A percentile compares a stretch with the other conserved stretches of the same genome.
phyloP scores from a whole-genome alignment of 371 early-diverging fungal genomes.

The Mucor piriformis region DNA sequence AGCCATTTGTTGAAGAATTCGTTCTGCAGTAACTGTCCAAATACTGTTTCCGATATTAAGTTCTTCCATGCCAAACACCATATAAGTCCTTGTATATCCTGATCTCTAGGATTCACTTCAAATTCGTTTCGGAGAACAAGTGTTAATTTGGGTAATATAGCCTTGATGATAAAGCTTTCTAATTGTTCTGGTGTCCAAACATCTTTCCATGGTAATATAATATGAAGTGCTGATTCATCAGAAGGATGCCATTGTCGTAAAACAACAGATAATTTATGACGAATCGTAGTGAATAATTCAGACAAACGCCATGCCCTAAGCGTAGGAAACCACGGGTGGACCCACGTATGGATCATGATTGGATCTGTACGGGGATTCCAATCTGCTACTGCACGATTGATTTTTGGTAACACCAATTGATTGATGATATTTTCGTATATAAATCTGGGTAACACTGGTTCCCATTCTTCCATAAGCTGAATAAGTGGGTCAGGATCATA shows the following conservation, averaged over 20 bases:
- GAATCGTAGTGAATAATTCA: slow-evolving; percentile 61
- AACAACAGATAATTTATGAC: slow-evolving; percentile 63
- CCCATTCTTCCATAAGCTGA: slow-evolving; percentile 74
- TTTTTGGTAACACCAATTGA: slow-evolving; percentile 80
- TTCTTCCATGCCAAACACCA: slow-evolving; percentile 70
- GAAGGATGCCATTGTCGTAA: slow-evolving; percentile 73
- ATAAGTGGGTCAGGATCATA: slow-evolving; percentile 71
- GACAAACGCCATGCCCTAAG: slow-evolving; percentile 60
- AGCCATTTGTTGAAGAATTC: slow-evolving; percentile 83
- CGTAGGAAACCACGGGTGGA: slow-evolving; percentile 88
- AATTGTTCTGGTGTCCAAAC: slow-evolving; percentile 65
- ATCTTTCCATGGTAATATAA: slow-evolving; percentile 71
- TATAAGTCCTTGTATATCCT: slow-evolving; percentile 60
- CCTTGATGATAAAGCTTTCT: slow-evolving; percentile 60
- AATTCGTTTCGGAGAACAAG: slow-evolving; percentile 65
- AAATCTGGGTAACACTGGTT: slow-evolving; percentile 71
- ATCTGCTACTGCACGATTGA: slow-evolving; percentile 61
- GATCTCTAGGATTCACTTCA: slow-evolving; percentile 76
- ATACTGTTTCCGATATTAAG: slow-evolving; percentile 54
- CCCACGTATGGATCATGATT: slow-evolving; percentile 75
- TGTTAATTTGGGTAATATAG: slow-evolving; percentile 74
- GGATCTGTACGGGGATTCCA: slow-evolving; percentile 76
- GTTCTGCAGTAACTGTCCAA: slow-evolving; percentile 69
- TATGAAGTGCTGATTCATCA: slow-evolving; percentile 60
- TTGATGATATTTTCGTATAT: slow-evolving; percentile 74